Percentiles rank a stretch among this genome's conserved stretches.
Conservation (phyloP, 2,329 filamentous ascomycete genomes). For the Rutstroemia sydowiana region DNA sequence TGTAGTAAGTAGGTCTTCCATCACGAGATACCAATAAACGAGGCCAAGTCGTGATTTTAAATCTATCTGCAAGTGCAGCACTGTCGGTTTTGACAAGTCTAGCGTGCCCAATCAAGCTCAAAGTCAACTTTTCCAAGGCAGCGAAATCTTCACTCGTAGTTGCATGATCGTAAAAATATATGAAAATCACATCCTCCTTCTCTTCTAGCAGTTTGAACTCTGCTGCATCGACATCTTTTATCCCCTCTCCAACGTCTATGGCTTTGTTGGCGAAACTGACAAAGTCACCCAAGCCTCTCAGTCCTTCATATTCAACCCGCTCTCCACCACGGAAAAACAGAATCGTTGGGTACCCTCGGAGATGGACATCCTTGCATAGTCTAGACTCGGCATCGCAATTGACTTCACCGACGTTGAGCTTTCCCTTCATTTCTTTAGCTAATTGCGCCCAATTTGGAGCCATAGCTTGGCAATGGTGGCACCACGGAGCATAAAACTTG, state of each 20-base stretch:
- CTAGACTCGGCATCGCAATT: slow-evolving; percentile 82
- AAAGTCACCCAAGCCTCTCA: slow-evolving; percentile 87
- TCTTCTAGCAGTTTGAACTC: slow-evolving; percentile 78
- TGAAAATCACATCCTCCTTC: slow-evolving; percentile 90
- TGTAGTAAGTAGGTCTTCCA: slow-evolving; percentile 84
- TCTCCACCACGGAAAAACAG: slow-evolving; percentile 90
- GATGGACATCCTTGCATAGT: slow-evolving; percentile 84
- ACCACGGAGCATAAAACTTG: slow-evolving; percentile 99
- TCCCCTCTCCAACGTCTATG: slow-evolving; percentile 65
- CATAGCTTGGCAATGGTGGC: slow-evolving; percentile 88
- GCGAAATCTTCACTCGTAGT: slow-evolving; percentile 88
- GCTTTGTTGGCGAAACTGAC: slow-evolving; percentile 82
- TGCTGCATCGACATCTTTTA: slow-evolving; percentile 72
- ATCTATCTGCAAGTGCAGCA: slow-evolving; percentile 65
- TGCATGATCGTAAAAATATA: slow-evolving; percentile 96
- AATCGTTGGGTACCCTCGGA: slow-evolving; percentile 79
- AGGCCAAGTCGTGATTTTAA: slow-evolving; percentile 97
- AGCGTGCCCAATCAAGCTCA: slow-evolving; percentile 84
- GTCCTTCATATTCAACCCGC: slow-evolving; percentile 84
- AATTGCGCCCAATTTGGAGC: slow-evolving; percentile 85
- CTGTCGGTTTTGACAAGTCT: slow-evolving; percentile 90
- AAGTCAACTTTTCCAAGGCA: slow-evolving; percentile 76
- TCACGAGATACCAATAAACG: slow-evolving; percentile 83
- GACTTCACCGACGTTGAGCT: slow-evolving; percentile 88
- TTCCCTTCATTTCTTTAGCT: slow-evolving; percentile 82